Conservation (phyloP, 2,329 filamentous ascomycete species). For the Arthrinium puccinioides region DNA sequence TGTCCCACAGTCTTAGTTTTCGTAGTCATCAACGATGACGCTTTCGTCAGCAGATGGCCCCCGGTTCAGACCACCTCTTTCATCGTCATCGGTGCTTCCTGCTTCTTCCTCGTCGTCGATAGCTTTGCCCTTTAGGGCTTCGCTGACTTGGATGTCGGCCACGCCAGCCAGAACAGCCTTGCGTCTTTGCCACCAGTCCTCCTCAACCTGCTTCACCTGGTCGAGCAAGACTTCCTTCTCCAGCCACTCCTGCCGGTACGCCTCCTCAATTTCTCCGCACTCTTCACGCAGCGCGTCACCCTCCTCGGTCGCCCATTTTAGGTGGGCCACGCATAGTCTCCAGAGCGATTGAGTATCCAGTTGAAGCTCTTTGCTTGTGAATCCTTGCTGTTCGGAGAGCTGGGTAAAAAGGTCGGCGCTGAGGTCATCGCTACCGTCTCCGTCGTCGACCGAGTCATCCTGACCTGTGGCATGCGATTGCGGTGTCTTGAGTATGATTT, state of each 20-base stretch:
- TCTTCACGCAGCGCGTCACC: slow-evolving; percentile 56
- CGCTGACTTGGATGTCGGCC: slow-evolving; percentile 34
- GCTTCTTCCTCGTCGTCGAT: neutral
- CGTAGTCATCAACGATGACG: too few relatives aligned
- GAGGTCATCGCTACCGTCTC: slow-evolving; percentile 46
- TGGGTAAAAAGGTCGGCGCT: slow-evolving; percentile 52
- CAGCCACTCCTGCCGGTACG: slow-evolving; percentile 66
- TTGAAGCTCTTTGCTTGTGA: slow-evolving; percentile 56
- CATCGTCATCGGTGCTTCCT: too few relatives aligned
- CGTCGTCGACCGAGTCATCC: slow-evolving; percentile 39
- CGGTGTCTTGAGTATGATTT: slow-evolving; percentile 57
- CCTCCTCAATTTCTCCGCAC: slow-evolving; percentile 57
- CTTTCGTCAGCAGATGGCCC: too few relatives aligned
- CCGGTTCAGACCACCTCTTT: too few relatives aligned
- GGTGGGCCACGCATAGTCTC: slow-evolving; percentile 61
- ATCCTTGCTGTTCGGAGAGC: slow-evolving; percentile 50
- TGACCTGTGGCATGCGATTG: slow-evolving; percentile 50
- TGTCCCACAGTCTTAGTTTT: too few relatives aligned
- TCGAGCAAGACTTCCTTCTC: slow-evolving; percentile 75
- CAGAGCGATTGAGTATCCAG: slow-evolving; percentile 54
- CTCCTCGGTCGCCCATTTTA: slow-evolving; percentile 67
- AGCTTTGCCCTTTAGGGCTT: neutral
- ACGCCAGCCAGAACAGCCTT: slow-evolving; percentile 38
- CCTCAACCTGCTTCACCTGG: slow-evolving; percentile 61
- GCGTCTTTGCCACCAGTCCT: slow-evolving; percentile 55